Evolutionary conservation across 495 filamentous ascomycete species (phyloP).

Genomic region (Lepidopterella palustris): DNA sequence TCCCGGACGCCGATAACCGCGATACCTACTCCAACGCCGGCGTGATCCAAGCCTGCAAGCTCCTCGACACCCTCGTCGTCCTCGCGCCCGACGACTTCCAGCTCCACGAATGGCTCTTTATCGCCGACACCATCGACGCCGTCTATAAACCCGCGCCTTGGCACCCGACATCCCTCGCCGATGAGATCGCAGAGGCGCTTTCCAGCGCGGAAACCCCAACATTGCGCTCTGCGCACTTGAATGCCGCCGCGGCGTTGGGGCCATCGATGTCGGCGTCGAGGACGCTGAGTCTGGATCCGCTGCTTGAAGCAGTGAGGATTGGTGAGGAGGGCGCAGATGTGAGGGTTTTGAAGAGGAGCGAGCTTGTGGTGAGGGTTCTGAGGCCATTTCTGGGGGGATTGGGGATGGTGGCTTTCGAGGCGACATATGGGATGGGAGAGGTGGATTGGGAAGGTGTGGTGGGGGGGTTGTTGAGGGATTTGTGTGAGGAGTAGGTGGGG

Average conservation of each 20-base stretch:
- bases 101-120: conserved; percentile 89
- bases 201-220: conserved; percentile 42
- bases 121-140: conserved; percentile 94
- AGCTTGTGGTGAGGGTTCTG: conserved; percentile 51
- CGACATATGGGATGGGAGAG: conserved; percentile 74
- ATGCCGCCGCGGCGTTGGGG: background rate
- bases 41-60: conserved; percentile 83
- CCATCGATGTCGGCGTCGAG: conserved; percentile 1
- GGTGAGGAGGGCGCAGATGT: conserved; percentile 23
- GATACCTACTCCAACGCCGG: conserved; percentile 69
- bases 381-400: conserved; percentile 85
- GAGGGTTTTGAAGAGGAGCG: conserved; percentile 31
- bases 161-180: conserved; percentile 67
- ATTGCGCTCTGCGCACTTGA: background rate
- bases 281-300: background rate
- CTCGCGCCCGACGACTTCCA: conserved; percentile 92
- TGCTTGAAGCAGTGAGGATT: background rate
- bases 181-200: conserved; percentile 77
- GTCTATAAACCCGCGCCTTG: conserved; percentile 76
- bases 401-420: conserved; percentile 88
- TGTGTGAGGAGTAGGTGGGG: conserved; percentile 1
- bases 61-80: conserved; percentile 79
- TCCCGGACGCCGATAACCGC: conserved; percentile 56
- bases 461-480: conserved; percentile 20
- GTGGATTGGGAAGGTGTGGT: conserved; percentile 49